These are phyloP conservation scores for Apium graveolens DNA, from an alignment of 129 eudicot species.

Conservation along the genomic window DNA sequence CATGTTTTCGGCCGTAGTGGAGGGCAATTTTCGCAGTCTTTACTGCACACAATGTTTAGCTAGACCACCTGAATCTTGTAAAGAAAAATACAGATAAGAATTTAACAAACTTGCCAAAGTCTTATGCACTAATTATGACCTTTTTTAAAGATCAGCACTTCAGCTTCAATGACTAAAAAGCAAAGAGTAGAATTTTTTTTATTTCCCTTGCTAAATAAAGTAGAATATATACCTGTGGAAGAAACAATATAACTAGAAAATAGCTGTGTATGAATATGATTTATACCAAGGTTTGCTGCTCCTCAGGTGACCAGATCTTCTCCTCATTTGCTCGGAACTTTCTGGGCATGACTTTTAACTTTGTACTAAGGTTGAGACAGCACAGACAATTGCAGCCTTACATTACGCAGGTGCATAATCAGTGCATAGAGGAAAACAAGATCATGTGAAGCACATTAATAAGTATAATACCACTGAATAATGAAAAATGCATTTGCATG, in stretches of 20 bases:
- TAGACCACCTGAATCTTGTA: neutral
- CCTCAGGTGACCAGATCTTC: constrained; percentile 6
- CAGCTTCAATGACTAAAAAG: no score
- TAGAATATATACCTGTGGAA: no score
- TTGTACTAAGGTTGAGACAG: neutral
- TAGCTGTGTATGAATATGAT: neutral
- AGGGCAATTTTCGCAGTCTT: neutral
- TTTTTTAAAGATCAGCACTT: no score
- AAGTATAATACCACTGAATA: neutral
- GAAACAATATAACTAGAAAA: no score
- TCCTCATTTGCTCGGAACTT: neutral
- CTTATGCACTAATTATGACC: no score
- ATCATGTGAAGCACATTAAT: neutral
- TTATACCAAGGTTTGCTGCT: constrained; percentile 8
- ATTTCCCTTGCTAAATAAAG: no score
- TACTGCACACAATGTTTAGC: neutral
- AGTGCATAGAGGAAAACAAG: no score
- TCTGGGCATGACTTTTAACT: neutral
- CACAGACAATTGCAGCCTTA: neutral
- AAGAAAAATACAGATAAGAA: neutral
- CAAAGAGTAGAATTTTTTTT: no score
- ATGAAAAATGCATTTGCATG: neutral
- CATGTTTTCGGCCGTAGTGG: no score
- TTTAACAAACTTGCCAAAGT: no score
- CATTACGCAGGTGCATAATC: neutral